Evolutionary conservation across 257 asterid genomes (phyloP), one percentile per base, ranked within the genome.

Genomic region (Verbena officinalis): DNA sequence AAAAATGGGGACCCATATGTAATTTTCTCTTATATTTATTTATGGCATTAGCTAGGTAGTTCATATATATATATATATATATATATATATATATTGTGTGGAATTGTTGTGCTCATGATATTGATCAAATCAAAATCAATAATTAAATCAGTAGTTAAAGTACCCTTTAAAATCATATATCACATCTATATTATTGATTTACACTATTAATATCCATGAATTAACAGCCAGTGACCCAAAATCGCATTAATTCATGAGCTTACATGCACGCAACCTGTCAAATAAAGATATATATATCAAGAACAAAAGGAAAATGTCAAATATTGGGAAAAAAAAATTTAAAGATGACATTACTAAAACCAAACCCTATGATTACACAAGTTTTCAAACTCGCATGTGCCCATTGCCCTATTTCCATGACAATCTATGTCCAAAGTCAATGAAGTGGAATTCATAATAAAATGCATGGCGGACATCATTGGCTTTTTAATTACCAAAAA

Each of bases 371-470:
- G 33, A 27, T 27, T 24, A 62, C 52, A 53, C 66, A 63, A 45
- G 66, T 31, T 73, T 36, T 55, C 56, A 52, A 59, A 52, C 23
- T 7, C 31, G 2, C 33, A 52, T 62, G 67, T 64, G 57, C 67
- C 30, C 48, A 52, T 59, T 44, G 11, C 74, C 58, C 24, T 40
- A 56, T 62, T 67, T 68, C 16, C 58, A 7, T 34, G 67, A 6
- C 79, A 69, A 40, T 63, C 22, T 52, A 0, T 52, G 48, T 10
- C 33, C 27, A 63, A 67, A 67, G 79, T 74, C 79, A 69, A 64
- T 45, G 27, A 48, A 64, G 43, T 30, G 68, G 59, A 31, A 63
- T 51, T 66, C 65, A 53, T 12, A 2, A 14, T 11, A 15, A 44
- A 48, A 70, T 71, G n/a, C 55, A 55, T 55, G 51, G 21, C 49